Evolutionary conservation across 768 basidiomycete species (phyloP), one percentile per base, ranked within the genome.

Genomic region (Hericium alpestre): DNA sequence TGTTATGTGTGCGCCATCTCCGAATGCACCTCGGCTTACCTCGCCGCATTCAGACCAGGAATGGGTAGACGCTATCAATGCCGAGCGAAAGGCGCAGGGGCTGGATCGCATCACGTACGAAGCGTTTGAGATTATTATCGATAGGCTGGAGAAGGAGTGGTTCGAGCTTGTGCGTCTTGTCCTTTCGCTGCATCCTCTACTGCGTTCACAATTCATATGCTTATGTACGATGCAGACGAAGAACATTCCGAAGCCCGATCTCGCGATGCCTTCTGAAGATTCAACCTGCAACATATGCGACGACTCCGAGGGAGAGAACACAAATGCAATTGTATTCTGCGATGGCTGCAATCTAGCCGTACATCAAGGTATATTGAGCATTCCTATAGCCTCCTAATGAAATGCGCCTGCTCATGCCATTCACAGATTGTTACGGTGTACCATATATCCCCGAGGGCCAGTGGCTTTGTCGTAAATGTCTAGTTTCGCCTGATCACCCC

Each of bases 391-490:
- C 16, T 20, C n/a, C 39, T 3, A 16, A 25, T 39, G 11, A 51
- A 13, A 15, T 48, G 49, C 15, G 10, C 38, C 23, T 7, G 32
- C 47, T 1, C n/a, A 12, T 13, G 38, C 52, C 56, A 25, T 58
- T 47, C n/a, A 2, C 61, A 96, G 96, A 99, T 68, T 99, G 96
- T 66, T 99, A 99, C 65, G 96, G 96, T 18, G 93, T 99, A 1
- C 96, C 96, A 11, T 99, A 99, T 67, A 97, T 99, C 58, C 96
- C 96, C 0, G 96, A 99, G 73, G 96, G 96, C 1, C 96, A 99
- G 69, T 99, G 96, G 96, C 80, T 99, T 38, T 99, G 96, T 69
- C 76, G 96, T 49, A 99, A 99, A 71, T 99, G 96, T 66, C 97
- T 93, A 0, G 93, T 98, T 10, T 95, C 93, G 1, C 96, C 96